phyloP scores from a whole-genome alignment of 2,329 filamentous ascomycete species.

The Verticillium dahliae region DNA sequence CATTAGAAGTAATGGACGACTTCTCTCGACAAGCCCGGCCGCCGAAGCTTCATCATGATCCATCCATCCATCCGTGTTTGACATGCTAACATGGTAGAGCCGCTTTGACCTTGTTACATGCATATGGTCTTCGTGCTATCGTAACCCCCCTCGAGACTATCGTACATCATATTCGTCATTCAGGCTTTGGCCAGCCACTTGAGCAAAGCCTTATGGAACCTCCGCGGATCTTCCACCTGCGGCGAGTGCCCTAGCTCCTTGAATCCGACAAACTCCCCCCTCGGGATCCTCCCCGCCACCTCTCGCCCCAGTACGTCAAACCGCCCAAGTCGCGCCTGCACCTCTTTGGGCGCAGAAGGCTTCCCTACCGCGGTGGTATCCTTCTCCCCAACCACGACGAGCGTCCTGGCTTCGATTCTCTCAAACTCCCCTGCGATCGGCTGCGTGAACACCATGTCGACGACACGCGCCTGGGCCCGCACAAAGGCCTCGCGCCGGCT shows the following conservation, averaged over 20 bases:
- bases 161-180: not conserved
- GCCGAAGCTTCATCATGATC: not conserved
- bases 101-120: no score
- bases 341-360: conserved; percentile 38
- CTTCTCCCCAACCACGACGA: conserved; percentile 43
- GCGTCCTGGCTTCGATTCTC: conserved; percentile 34
- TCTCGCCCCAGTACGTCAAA: conserved; percentile 42
- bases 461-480: conserved; percentile 40
- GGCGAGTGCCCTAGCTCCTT: conserved; percentile 43
- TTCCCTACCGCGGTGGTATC: conserved; percentile 50
- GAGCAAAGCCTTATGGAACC: conserved; percentile 38
- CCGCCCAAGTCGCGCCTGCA: conserved; percentile 37
- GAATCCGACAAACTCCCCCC: conserved; percentile 38
- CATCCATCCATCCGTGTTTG: no score
- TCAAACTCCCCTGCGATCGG: conserved; percentile 43
- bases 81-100: no score
- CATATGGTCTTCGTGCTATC: no score
- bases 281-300: conserved; percentile 34
- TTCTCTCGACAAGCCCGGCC: not conserved
- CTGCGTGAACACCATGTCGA: conserved; percentile 49
- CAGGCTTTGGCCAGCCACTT: conserved; percentile 27
- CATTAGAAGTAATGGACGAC: not conserved
- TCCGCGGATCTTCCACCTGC: conserved; percentile 42
- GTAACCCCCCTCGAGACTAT: not conserved
- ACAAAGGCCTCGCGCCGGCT: conserved; percentile 33